Evolutionary conservation across 768 basidiomycete species (phyloP), one percentile per base, ranked within the genome.

Genomic region (Lentinula lateritia): DNA sequence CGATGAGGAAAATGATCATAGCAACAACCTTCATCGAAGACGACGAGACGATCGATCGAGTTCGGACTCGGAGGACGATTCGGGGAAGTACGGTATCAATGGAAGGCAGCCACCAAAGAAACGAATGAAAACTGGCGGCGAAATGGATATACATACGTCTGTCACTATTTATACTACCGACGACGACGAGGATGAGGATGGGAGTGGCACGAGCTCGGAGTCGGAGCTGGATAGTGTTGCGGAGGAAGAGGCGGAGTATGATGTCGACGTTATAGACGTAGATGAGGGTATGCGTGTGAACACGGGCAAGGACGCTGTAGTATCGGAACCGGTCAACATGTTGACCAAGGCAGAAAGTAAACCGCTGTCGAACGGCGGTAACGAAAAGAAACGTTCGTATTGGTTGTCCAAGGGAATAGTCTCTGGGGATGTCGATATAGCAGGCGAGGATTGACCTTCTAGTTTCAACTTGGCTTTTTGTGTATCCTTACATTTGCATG

Each of bases 111-210:
- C 61, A n/a, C 61, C 61, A 6, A 34, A 20, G 62, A 72, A 74
- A 61, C 72, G 71, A 20, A 66, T 66, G 46, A 66, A 64, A 32
- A 69, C 64, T 9, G 73, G 68, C 23, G 64, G 63, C 28, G 58
- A 46, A 41, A 60, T 63, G 56, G 73, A 76, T 64, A 13, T 34
- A 46, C 58, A 59, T 35, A 59, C 58, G 8, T 36, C 55, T 4
- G 79, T 74, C 65, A 78, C 76, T 38, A 12, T 41, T 53, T 23
- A 50, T n/a, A 28, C 20, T 16, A 34, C 32, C 35, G 53, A 54
- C 20, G n/a, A 18, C 3, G 77, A 75, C 1, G 78, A n/a, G n/a
- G n/a, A 79, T 41, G 77, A 75, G n/a, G 75, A 76, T 5, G 71
- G 72, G 15, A 73, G 64, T 5, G 70, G 67, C 32, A 64, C 67